Conservation (phyloP, 352 stramenopile genomes). For the Pythium brassicae region DNA sequence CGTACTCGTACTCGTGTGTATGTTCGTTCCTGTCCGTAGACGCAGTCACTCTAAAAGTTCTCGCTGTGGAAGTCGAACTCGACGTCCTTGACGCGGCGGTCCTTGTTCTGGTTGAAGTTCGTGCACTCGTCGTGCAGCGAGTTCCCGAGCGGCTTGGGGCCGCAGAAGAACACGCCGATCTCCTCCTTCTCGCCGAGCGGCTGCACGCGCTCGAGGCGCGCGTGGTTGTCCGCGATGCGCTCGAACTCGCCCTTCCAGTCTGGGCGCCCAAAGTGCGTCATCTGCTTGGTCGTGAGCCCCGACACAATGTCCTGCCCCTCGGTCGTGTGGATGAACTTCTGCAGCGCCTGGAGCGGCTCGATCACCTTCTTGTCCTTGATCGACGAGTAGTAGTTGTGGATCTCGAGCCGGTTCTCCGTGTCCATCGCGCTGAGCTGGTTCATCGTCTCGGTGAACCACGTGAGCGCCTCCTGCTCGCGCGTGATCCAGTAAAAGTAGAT, state of each 20-base stretch:
- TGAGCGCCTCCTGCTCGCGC: constrained; percentile 62
- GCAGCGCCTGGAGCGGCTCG: constrained; percentile 57
- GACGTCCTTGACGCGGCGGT: constrained; percentile 25
- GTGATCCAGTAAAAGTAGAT: constrained; percentile 88
- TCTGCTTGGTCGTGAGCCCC: constrained; percentile 63
- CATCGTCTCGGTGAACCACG: constrained; percentile 82
- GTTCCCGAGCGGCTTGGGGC: constrained; percentile 50
- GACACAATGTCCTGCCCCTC: constrained; percentile 73
- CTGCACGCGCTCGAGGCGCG: constrained; percentile 21
- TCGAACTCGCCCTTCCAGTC: constrained; percentile 71
- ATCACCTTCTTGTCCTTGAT: constrained; percentile 54
- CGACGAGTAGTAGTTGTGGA: constrained; percentile 83
- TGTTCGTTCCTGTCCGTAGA: too few relatives aligned
- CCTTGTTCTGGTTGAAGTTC: constrained; percentile 44
- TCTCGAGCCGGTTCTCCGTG: constrained; percentile 66
- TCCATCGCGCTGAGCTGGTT: constrained; percentile 75
- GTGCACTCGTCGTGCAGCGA: constrained; percentile 60
- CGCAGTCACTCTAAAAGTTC: too few relatives aligned
- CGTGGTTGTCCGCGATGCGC: constrained; percentile 44
- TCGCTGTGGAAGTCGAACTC: constrained; percentile 73
- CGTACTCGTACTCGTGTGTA: too few relatives aligned
- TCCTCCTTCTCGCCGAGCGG: constrained; percentile 40
- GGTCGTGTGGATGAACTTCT: constrained; percentile 67
- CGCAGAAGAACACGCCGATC: constrained; percentile 79
- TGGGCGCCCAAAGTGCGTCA: constrained; percentile 70